Conservation (phyloP, 2,329 filamentous ascomycete species). For the Dactylellina parvicollis region DNA sequence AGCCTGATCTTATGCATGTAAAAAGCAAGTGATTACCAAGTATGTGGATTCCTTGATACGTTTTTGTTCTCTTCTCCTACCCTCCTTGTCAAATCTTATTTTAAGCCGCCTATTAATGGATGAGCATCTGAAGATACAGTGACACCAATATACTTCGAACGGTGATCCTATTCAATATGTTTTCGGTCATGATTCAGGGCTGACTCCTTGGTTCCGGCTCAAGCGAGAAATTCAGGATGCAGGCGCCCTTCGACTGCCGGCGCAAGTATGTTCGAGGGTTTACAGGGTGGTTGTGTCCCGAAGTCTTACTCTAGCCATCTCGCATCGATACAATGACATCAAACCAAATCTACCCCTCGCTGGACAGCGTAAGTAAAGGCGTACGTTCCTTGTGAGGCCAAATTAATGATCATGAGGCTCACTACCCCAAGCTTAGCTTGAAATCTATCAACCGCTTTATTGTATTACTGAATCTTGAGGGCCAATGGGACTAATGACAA, state of each 20-base stretch:
- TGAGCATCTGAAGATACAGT: neutral
- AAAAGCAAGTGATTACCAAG: conserved; percentile 23
- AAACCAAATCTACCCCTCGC: neutral
- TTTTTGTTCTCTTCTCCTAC: conserved; percentile 1
- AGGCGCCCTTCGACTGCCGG: conserved; percentile 1
- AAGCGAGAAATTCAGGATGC: neutral
- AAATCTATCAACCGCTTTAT: too few species aligned
- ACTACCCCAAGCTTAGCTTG: too few species aligned
- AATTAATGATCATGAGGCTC: too few species aligned
- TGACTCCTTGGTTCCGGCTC: neutral
- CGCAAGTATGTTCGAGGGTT: neutral
- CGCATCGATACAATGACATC: neutral
- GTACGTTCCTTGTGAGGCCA: too few species aligned
- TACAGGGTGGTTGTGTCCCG: neutral
- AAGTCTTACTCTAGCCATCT: neutral
- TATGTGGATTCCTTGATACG: conserved; percentile 23
- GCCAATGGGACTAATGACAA: too few species aligned
- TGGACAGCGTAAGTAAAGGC: too few species aligned
- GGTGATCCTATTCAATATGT: neutral
- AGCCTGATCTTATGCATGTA: conserved; percentile 16
- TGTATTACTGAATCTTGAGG: too few species aligned
- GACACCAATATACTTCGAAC: neutral
- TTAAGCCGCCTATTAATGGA: conserved; percentile 15
- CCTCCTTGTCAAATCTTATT: conserved; percentile 43
- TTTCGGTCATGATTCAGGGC: neutral